Base-by-base conservation (phyloP, 306 rosid genomes). In the Delonix regia region DNA sequence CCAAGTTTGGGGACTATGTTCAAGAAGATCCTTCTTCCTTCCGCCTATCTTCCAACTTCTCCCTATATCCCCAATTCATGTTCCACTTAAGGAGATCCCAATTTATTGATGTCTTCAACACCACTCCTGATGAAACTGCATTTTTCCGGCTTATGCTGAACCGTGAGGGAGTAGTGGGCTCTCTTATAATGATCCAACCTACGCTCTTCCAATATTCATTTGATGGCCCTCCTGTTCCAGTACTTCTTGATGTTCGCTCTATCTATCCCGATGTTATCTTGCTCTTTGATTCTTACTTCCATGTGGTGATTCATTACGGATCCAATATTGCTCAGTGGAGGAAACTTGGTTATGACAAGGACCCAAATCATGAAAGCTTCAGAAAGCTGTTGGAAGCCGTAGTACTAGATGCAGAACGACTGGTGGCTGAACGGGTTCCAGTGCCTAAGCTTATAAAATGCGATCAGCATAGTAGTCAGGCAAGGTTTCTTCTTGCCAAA, bases 401-500 rank as follows among this genome's bases (percentile, higher is more conserved):
- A 0, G 97, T 90, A 82, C 30, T 85, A 14, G 98, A 94, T 52
- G 98, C 98, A 7, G 93, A 84, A 79, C 94, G 85, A 65, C 61
- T 90, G 83, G 87, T 89, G 24, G 84, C 81, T 2, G 97, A 89
- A 28, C 84, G 98, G 67, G 52, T 90, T 68, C 98, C 98, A 3
- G 89, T 87, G 51, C 97, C 98, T 0, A 94, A 80, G 85, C 78
- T 92, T 77, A 80, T 94, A 49, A 88, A 76, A 83, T 94, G 98
- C 80, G 98, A 92, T 75, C 98, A 94, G 73, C 94, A 94, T 81
- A 78, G 97, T 49, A 92, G 97, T 77, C 97, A 90, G 74, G 97
- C 98, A 16, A 89, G 98, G 87, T 90, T 94, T 82, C 97, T 94
- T 83, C 97, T 94, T 25, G 98, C 97, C 74, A 94, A 90, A 88